These are phyloP conservation scores for Dendrocalamus sinicus DNA, from an alignment of 176 grass and related monocot genomes.

Conservation along the genomic window DNA sequence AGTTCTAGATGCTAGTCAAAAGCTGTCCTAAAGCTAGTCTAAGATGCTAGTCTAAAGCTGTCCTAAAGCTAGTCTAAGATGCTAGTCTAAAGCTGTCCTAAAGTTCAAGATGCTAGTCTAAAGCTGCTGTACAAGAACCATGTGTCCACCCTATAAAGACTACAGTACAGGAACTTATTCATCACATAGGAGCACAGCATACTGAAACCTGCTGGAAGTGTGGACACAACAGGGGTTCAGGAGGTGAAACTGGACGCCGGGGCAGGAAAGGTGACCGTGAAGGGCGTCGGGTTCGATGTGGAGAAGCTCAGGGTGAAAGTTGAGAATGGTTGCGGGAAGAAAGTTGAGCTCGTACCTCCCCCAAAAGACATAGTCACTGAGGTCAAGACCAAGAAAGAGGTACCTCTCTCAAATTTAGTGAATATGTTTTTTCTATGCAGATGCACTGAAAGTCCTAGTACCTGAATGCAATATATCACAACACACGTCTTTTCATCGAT, in stretches of 20 bases:
- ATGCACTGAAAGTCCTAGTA: background rate
- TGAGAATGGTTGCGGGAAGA: constrained; percentile 61
- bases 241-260: constrained; percentile 72
- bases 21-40: too few species aligned
- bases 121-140: too few species aligned
- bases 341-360: constrained; percentile 62
- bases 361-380: constrained; percentile 42
- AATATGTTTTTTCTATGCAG: background rate
- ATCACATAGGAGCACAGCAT: background rate
- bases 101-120: too few species aligned
- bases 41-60: too few species aligned
- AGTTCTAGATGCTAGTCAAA: too few species aligned
- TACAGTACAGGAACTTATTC: too few species aligned
- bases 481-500: background rate
- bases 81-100: too few species aligned
- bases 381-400: constrained; percentile 66
- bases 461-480: background rate
- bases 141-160: too few species aligned
- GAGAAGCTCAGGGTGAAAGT: constrained; percentile 67
- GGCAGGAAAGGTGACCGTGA: constrained; percentile 67
- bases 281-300: constrained; percentile 63
- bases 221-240: constrained; percentile 55
- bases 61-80: too few species aligned
- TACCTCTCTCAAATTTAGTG: constrained; percentile 21
- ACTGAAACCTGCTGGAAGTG: background rate